Evolutionary conservation across 805 yeast genomes (phyloP).

Genomic region (Nadsonia fulvescens): DNA sequence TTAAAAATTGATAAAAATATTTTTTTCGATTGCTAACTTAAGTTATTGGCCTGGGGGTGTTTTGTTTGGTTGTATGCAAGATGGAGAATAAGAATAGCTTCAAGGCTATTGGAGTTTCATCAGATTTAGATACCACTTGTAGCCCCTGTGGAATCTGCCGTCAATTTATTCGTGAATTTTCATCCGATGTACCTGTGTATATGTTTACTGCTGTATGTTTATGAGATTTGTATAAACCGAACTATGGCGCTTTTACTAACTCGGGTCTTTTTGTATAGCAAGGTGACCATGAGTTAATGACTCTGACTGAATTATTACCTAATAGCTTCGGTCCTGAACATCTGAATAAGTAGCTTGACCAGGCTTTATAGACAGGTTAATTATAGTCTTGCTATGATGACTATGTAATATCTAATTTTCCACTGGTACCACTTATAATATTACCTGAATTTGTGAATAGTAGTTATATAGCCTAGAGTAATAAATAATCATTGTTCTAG

Average conservation of each 20-base stretch:
- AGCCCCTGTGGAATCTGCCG: constrained; percentile 93
- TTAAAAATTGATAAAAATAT: too few relatives aligned
- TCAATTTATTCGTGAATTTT: constrained; percentile 75
- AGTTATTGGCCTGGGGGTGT: too few relatives aligned
- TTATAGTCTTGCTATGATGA: too few relatives aligned
- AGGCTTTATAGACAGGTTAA: too few relatives aligned
- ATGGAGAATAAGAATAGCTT: constrained; percentile 21
- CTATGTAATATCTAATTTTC: too few relatives aligned
- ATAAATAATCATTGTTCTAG: too few relatives aligned
- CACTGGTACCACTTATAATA: too few relatives aligned
- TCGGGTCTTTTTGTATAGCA: constrained; percentile 23
- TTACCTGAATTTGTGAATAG: too few relatives aligned
- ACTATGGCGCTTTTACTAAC: too few relatives aligned
- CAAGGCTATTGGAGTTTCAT: constrained; percentile 47
- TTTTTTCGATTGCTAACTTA: too few relatives aligned
- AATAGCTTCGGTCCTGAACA: constrained; percentile 74
- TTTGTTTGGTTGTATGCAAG: constrained; percentile 7
- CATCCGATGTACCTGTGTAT: constrained; percentile 36
- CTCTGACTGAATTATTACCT: constrained; percentile 55
- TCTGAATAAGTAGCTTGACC: constrained; percentile 15
- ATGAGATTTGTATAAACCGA: neutral
- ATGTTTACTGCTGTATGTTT: constrained; percentile 36
- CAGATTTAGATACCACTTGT: constrained; percentile 38
- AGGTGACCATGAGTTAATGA: constrained; percentile 23
- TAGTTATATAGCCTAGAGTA: too few relatives aligned